Base-by-base conservation (phyloP, 164 flowering plant species). In the Berberis thunbergii region DNA sequence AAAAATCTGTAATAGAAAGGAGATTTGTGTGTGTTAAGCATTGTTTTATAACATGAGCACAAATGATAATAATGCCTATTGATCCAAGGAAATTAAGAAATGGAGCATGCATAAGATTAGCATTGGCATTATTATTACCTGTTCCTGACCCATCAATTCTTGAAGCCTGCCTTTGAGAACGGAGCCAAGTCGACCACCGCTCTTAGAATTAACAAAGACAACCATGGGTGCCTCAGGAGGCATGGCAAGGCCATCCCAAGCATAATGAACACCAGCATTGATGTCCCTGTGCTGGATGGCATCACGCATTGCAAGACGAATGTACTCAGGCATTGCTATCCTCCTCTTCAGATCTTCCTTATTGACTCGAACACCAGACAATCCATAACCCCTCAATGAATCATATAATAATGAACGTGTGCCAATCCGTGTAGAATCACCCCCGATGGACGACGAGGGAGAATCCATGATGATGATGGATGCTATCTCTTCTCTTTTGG, bases 181-280 rank as follows among this genome's bases (percentile, higher is more conserved):
- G 0, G 89, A 81, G 1, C 99, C 99, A 46, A 89, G 77, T 0
- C 98, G 76, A 1, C 99, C 99, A 3, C 99, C 99, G 64, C 99
- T 91, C 6, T 72, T 76, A 3, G 97, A 76, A 72, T 95, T 95
- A 26, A 95, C 77, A 65, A 95, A 95, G 1, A 89, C 88, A 26
- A 95, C 87, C 76, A 91, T 67, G 1, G 97, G 97, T 2, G 76
- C 49, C 50, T 78, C 86, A 0, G 89, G 86, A 1, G 77, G 65
- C 39, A 50, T 73, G 54, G 2, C 3, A 3, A 56, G 12, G 11
- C 41, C 56, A 62, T 64, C 44, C 40, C n/a, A 38, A 61, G 10
- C 38, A 72, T 48, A 50, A 65, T 6, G 6, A 65, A 54, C 60
- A 55, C 58, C 50, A 1, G 62, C 64, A 12, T 59, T 54, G 41